Evolutionary conservation across 2,329 filamentous ascomycete species (phyloP).

Genomic region (Berkeleyomyces basicola): DNA sequence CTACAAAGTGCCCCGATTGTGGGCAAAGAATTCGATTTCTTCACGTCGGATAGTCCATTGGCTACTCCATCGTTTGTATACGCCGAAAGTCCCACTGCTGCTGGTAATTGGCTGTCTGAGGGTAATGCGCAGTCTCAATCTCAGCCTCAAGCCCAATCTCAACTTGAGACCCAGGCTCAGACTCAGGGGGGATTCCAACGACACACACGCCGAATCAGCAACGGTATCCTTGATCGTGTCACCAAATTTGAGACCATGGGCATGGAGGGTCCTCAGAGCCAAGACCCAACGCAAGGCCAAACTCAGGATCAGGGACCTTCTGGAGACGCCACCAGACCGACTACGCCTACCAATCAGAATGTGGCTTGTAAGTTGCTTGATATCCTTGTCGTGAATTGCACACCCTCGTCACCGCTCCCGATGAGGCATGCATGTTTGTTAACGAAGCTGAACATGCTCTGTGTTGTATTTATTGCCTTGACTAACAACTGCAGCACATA

Average conservation of each 20-base stretch:
- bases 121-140: slow-evolving; percentile 22
- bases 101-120: slow-evolving; percentile 35
- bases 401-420: not conserved
- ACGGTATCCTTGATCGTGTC: slow-evolving; percentile 43
- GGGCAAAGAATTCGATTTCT: slow-evolving; percentile 34
- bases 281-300: not conserved
- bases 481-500: slow-evolving; percentile 2
- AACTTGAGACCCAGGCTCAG: slow-evolving; percentile 18
- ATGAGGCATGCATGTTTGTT: not conserved
- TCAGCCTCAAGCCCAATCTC: slow-evolving; percentile 27
- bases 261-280: slow-evolving; percentile 1
- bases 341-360: slow-evolving; percentile 27
- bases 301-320: not conserved
- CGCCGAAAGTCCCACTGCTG: slow-evolving; percentile 27
- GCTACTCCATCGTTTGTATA: slow-evolving; percentile 34
- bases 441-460: not conserved
- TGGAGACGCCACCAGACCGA: not conserved
- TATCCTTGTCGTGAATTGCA: not conserved
- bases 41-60: slow-evolving; percentile 27
- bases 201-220: slow-evolving; percentile 34
- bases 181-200: slow-evolving; percentile 19
- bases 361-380: slow-evolving; percentile 33
- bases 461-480: not conserved
- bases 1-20: slow-evolving; percentile 16
- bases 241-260: slow-evolving; percentile 39